These are phyloP conservation scores for Anethum foeniculum DNA, from an alignment of 140 eudicot genomes.

Conservation along the genomic window DNA sequence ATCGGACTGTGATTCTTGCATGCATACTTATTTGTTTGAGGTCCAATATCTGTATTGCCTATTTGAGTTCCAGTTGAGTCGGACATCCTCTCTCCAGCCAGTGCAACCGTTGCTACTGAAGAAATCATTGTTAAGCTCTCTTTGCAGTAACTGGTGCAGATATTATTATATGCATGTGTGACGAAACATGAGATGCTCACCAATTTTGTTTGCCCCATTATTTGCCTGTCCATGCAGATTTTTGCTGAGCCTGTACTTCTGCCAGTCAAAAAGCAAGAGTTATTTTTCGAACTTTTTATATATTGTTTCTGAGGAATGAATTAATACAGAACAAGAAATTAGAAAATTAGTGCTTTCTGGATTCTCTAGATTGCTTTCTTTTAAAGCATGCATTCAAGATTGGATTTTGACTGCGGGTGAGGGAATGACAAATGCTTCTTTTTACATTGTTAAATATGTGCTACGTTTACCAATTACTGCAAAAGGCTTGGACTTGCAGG, in stretches of 20 bases:
- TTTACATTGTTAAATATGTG: not conserved
- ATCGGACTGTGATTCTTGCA: not conserved
- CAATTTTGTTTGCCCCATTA: conserved; percentile 37
- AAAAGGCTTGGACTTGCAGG: not conserved
- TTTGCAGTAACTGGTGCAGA: not conserved
- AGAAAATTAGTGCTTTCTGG: not conserved
- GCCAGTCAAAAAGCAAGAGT: conserved; percentile 26
- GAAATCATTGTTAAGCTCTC: conserved; percentile 7
- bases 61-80: conserved; percentile 40
- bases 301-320: not conserved
- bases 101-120: conserved; percentile 20
- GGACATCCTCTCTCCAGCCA: conserved; percentile 30
- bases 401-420: not conserved
- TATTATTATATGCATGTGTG: not conserved
- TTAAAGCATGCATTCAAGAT: not conserved
- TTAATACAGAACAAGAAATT: not conserved
- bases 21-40: conserved; percentile 59
- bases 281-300: not conserved
- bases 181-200: conserved; percentile 29
- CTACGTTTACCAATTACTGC: not conserved
- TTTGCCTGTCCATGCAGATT: conserved; percentile 63
- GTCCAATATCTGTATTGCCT: conserved; percentile 31
- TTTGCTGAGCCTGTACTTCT: conserved; percentile 90
- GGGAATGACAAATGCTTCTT: not conserved
- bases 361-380: not conserved